These are phyloP conservation scores for Pseudogymnoascus sp. DNA, from an alignment of 2,329 filamentous ascomycete genomes.

Conservation along the genomic window DNA sequence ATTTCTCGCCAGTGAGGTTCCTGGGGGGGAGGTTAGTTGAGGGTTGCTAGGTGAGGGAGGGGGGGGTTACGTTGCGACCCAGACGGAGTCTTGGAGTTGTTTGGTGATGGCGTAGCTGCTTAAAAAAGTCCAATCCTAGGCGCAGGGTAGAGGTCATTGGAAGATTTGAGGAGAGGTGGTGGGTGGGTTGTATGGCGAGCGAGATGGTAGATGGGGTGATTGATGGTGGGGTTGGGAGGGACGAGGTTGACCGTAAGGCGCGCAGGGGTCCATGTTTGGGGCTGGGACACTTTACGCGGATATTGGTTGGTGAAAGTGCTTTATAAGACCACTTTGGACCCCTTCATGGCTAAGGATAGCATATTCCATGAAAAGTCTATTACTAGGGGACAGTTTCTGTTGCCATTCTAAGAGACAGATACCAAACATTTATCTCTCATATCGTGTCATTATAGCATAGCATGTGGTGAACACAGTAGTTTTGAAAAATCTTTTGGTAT, in stretches of 20 bases:
- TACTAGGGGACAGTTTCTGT: background rate
- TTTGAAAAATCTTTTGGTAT: background rate
- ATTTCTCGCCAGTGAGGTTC: conserved; percentile 13
- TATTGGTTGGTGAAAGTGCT: too few relatives aligned
- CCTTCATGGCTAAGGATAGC: too few relatives aligned
- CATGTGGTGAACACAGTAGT: background rate
- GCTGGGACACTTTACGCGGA: too few relatives aligned
- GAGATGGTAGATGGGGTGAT: background rate
- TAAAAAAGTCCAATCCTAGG: too few relatives aligned
- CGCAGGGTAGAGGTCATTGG: background rate
- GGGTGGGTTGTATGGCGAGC: too few relatives aligned
- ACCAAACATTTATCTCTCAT: too few relatives aligned
- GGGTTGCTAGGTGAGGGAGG: background rate
- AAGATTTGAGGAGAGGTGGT: too few relatives aligned
- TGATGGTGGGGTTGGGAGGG: background rate
- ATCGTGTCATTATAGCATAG: background rate
- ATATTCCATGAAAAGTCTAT: too few relatives aligned
- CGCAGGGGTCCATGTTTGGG: too few relatives aligned
- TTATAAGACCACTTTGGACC: too few relatives aligned
- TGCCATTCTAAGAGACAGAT: background rate
- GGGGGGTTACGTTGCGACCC: conserved; percentile 14
- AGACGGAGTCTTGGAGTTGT: conserved; percentile 16
- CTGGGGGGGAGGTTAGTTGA: background rate
- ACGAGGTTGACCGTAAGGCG: background rate
- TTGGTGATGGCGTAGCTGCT: conserved; percentile 15